These are phyloP conservation scores for Protea cynaroides DNA, from an alignment of 164 flowering plant species.

Conservation along the genomic window DNA sequence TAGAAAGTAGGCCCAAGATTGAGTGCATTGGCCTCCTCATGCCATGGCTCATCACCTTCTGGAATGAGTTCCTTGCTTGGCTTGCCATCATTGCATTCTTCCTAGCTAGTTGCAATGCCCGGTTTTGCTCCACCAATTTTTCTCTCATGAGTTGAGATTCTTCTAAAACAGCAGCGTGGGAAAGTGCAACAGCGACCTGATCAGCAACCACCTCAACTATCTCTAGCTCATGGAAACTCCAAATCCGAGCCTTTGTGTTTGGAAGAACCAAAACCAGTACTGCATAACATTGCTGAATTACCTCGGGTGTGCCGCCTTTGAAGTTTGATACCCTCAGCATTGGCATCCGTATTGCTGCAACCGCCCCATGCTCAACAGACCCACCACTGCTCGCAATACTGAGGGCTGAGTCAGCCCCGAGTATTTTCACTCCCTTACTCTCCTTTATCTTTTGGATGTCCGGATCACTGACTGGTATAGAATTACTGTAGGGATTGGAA, in stretches of 20 bases:
- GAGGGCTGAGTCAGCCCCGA: constrained; percentile 53
- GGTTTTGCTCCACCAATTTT: constrained; percentile 69
- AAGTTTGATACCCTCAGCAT: constrained; percentile 85
- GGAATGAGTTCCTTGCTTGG: constrained; percentile 76
- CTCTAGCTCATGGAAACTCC: constrained; percentile 78
- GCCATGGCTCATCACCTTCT: constrained; percentile 84
- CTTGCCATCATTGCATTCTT: constrained; percentile 86
- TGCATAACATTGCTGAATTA: constrained; percentile 65
- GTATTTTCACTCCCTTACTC: constrained; percentile 52
- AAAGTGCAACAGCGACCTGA: constrained; percentile 96
- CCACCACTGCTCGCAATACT: constrained; percentile 52
- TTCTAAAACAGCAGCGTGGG: constrained; percentile 92
- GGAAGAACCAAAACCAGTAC: constrained; percentile 85
- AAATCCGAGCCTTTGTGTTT: constrained; percentile 38
- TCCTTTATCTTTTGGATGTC: constrained; percentile 59
- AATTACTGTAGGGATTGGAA: constrained; percentile 8
- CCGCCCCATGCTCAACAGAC: constrained; percentile 46
- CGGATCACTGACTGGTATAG: constrained; percentile 47
- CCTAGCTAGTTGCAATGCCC: constrained; percentile 66
- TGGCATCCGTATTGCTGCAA: constrained; percentile 93
- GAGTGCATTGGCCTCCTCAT: constrained; percentile 92
- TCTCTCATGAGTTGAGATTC: constrained; percentile 92
- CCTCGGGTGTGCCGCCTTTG: constrained; percentile 88
- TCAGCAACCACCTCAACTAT: constrained; percentile 91
- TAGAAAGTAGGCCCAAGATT: constrained; percentile 69